Evolutionary conservation across 805 yeast genomes (phyloP).

Genomic region (Yamadazyma akitaensis): DNA sequence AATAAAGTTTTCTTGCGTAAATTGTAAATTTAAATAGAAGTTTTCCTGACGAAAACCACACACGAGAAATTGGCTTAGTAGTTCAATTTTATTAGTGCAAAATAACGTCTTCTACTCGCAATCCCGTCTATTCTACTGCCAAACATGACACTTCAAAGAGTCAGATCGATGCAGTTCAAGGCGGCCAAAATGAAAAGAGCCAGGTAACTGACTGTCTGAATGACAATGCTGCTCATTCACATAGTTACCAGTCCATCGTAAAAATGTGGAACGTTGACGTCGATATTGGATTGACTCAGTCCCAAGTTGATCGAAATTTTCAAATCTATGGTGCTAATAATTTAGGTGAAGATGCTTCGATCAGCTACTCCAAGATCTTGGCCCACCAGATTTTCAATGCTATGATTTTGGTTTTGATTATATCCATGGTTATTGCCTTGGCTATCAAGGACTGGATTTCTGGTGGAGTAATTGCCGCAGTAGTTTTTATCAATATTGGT

Average conservation of each 20-base stretch:
- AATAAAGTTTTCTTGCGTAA: no score
- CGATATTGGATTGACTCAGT: conserved; percentile 17
- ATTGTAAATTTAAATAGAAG: no score
- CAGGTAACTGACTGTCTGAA: not conserved
- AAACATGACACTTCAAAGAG: conserved; percentile 3
- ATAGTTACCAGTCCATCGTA: conserved; percentile 16
- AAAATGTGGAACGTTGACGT: conserved; percentile 15
- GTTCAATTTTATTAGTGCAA: not conserved
- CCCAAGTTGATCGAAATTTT: conserved; percentile 16
- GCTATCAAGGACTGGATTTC: conserved; percentile 78
- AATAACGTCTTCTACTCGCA: conserved; percentile 10
- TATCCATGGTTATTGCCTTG: conserved; percentile 66
- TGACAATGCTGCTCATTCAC: conserved; percentile 16
- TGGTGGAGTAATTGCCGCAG: conserved; percentile 76
- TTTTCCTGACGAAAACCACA: no score
- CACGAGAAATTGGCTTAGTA: no score
- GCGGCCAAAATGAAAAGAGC: conserved; percentile 3
- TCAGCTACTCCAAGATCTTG: conserved; percentile 52
- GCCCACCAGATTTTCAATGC: conserved; percentile 73
- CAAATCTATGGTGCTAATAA: conserved; percentile 53
- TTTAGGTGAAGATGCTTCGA: conserved; percentile 56
- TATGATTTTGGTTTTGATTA: conserved; percentile 69
- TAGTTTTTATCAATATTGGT: conserved; percentile 56
- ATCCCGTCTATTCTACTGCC: not conserved
- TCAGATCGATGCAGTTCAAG: conserved; percentile 5